Base-by-base conservation (phyloP, 495 filamentous ascomycete species). In the Podospora pseudopauciseta region DNA sequence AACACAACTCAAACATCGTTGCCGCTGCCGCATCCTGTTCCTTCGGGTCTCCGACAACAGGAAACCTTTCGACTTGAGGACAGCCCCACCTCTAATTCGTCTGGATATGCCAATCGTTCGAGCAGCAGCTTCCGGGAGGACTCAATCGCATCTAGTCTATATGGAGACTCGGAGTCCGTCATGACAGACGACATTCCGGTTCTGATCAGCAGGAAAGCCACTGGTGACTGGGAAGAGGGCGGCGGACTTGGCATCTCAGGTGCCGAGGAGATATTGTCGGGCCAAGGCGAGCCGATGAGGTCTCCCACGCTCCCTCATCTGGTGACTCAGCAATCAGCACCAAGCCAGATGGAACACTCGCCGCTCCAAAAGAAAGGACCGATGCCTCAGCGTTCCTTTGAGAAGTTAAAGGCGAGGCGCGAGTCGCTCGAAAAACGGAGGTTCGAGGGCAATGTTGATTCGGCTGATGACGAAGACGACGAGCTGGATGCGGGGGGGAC, bases 401-500 rank as follows among this genome's bases (percentile, higher is more conserved):
- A 96, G 75, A 87, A 90, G 64, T 86, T 95, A 39, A 87, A 86
- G 67, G 90, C 89, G 4, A 94, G 91, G 77, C 86, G 89, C 15
- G 88, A 92, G 64, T 90, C 89, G 13, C 79, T 93, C 20, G 92
- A 95, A 75, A 91, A 87, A 68, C 86, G 89, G 65, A 86, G 89
- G 11, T 83, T 89, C 67, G 92, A 96, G 68, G 88, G 90, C 70
- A 91, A 87, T 15, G 74, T 79, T 4, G 92, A 95, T 72, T 96
- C 91, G 32, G 92, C 92, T 0, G 93, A 96, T 72, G 93, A 97
- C 72, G 93, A 97, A 78, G 93, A 97, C 63, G 93, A 97, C 63
- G 93, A 96, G 72, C 86, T 96, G 13, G 92, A 91, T 9, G 34
- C 80, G 84, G 6, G 90, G 62, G 63, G 60, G 11, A 65, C 65